Evolutionary conservation across 306 rosid genomes (phyloP), one percentile per base, ranked within the genome.

Genomic region (Lathyrus aphaca): DNA sequence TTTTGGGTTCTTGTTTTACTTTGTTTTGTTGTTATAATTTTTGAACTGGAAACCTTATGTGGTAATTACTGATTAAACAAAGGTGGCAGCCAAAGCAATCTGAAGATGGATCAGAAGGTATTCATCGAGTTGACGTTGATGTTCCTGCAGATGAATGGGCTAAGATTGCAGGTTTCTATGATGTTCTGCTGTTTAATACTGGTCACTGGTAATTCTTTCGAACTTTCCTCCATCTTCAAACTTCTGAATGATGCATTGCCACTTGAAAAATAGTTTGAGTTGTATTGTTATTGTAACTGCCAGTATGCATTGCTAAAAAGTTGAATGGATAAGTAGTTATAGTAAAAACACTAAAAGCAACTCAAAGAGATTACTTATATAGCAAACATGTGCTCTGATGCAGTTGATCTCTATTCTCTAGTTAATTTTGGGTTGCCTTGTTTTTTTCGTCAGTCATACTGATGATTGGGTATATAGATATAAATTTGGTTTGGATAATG

Each of bases 141-240:
- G 79, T 79, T 82, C 97, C 98, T 48, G 91, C 96, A 11, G 90
- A 85, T 77, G 96, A 88, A 55, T 93, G 98, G 98, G 85, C 77
- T 56, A 75, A 64, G 73, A 88, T 93, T 64, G 60, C 82, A 64
- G 80, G 82, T 62, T 93, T 88, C 85, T 93, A 90, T 64, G 90
- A 93, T 76, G 94, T 90, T 56, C 87, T 93, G 67, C 78, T 93
- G 77, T 93, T 90, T 76, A 93, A 88, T 72, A 86, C 97, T 42
- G 97, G 98, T 60, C 98, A 93, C 57, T 93, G 98, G 98, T 93
- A 86, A 74, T 57, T 62, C 35, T 65, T 55, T 57, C 63, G 55
- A 43, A 59, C 72, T 55, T 64, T 68, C 68, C 53, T 73, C 60
- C 55, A 49, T 66, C 50, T 30, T 45, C 30, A 29, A 69, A 57